Evolutionary conservation across 257 asterid genomes (phyloP), one percentile per base, ranked within the genome.

Genomic region (Coffea canephora): DNA sequence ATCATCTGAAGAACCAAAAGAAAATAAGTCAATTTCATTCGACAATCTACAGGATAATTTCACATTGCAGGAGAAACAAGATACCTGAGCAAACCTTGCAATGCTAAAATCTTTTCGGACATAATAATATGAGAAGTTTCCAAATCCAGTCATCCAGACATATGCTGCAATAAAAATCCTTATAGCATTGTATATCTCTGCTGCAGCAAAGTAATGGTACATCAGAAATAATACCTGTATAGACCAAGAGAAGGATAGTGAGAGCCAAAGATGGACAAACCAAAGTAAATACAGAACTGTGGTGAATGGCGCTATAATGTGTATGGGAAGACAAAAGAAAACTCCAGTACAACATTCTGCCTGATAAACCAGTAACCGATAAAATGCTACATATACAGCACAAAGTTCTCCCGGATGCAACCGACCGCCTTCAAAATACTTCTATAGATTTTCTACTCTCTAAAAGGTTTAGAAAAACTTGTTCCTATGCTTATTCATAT

Each of bases 131-230:
- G 99, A 95, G 90, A 95, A 95, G 88, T 95, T 95, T 70, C 98
- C 99, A 73, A 95, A 95, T 64, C 99, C 99, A 77, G 98, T 95
- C 99, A 93, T 92, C 99, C 99, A 93, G 66, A 95, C 98, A 84
- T 95, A 95, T 73, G 98, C 99, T 84, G 99, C 99, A 82, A 95
- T 95, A 75, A 93, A 95, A 81, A 95, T 79, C 78, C 98, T 97
- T 84, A 93, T 92, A 25, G 99, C 99, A 81, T 95, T 95, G 88
- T 95, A 93, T 70, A 95, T 92, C 90, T 95, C 98, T 75, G 91
- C 76, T 80, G 99, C 99, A 83, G 99, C 99, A 87, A 95, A 95
- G 87, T 95, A 95, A 85, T 95, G 99, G 86, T 95, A 95, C 96
- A 95, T 87, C 83, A 95, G 79, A 88, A 95, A 95, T 78, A 95